Percentiles rank a stretch among this genome's conserved stretches.
Conservation (phyloP, 2,329 filamentous ascomycete genomes). For the Cordyceps pruinosa region DNA sequence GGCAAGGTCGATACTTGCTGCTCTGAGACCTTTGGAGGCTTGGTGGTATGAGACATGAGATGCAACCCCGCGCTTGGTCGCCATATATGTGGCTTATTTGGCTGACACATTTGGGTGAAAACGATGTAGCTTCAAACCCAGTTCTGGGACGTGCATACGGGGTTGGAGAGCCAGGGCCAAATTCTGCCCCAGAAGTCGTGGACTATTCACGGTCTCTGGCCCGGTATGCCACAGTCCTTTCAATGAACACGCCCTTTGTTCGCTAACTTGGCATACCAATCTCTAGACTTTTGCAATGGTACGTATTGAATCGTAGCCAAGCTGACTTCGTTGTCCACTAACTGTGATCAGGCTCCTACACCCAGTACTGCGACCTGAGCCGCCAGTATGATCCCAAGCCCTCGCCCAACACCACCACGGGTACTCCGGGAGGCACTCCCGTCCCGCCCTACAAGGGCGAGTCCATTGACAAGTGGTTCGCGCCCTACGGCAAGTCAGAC, state of each 20-base stretch:
- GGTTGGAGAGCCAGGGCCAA: conserved; percentile 50
- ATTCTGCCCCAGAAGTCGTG: conserved; percentile 49
- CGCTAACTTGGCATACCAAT: not conserved
- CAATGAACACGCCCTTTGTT: not conserved
- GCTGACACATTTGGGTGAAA: not conserved
- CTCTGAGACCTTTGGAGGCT: conserved; percentile 56
- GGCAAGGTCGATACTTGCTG: conserved; percentile 54
- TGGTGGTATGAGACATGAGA: conserved; percentile 36
- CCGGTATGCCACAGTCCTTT: conserved; percentile 22
- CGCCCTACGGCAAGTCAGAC: conserved; percentile 50
- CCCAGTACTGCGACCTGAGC: conserved; percentile 59
- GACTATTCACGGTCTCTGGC: conserved; percentile 56
- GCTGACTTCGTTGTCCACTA: not conserved
- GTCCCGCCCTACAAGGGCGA: conserved; percentile 54
- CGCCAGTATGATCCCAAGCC: conserved; percentile 58
- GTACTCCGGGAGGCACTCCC: conserved; percentile 41
- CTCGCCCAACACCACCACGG: conserved; percentile 57
- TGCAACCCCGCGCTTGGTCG: not conserved
- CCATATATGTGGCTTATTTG: not conserved
- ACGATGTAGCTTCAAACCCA: conserved; percentile 45
- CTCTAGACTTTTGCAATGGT: conserved; percentile 39
- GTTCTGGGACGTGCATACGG: conserved; percentile 60
- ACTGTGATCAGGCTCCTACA: conserved; percentile 44
- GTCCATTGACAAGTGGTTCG: conserved; percentile 51
- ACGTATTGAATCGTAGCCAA: not conserved